Evolutionary conservation across 1,284 basidiomycete species (phyloP).

Genomic region (Flammula alnicola): DNA sequence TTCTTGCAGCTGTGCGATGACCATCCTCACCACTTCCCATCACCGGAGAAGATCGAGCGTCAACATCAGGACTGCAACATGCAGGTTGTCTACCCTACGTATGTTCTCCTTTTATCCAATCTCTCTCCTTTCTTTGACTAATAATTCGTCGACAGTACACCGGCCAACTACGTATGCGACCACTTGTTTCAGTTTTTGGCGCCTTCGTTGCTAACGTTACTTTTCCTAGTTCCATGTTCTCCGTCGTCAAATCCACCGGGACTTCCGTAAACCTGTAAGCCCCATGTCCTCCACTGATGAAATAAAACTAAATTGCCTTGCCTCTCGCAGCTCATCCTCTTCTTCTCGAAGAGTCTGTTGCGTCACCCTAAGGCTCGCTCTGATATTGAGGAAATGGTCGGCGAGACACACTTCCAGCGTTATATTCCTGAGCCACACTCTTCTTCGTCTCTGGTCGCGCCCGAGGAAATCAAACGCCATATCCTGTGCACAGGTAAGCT

Average conservation of each 20-base stretch:
- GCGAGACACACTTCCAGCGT: constrained; percentile 90
- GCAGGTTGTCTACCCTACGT: constrained; percentile 98
- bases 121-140: constrained; percentile 10
- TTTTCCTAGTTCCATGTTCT: constrained; percentile 86
- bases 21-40: constrained; percentile 92
- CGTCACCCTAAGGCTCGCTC: constrained; percentile 94
- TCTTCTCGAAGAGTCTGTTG: constrained; percentile 96
- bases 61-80: constrained; percentile 99
- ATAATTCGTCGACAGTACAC: constrained; percentile 57
- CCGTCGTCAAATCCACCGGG: constrained; percentile 92
- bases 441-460: constrained; percentile 60
- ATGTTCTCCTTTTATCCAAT: constrained; percentile 37
- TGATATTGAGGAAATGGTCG: constrained; percentile 85
- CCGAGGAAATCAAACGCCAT: constrained; percentile 90
- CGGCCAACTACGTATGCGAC: constrained; percentile 81
- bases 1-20: constrained; percentile 99
- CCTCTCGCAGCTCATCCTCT: constrained; percentile 72
- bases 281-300: constrained; percentile 6
- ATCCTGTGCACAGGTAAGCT: constrained; percentile 82
- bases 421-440: constrained; percentile 89
- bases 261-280: constrained; percentile 91
- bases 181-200: background rate
- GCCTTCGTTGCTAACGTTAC: constrained; percentile 9
- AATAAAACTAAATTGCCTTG: background rate
- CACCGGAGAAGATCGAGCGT: constrained; percentile 87